Evolutionary conservation across 1,139 yeast species (phyloP).

Genomic region (Protomyces macrosporus): DNA sequence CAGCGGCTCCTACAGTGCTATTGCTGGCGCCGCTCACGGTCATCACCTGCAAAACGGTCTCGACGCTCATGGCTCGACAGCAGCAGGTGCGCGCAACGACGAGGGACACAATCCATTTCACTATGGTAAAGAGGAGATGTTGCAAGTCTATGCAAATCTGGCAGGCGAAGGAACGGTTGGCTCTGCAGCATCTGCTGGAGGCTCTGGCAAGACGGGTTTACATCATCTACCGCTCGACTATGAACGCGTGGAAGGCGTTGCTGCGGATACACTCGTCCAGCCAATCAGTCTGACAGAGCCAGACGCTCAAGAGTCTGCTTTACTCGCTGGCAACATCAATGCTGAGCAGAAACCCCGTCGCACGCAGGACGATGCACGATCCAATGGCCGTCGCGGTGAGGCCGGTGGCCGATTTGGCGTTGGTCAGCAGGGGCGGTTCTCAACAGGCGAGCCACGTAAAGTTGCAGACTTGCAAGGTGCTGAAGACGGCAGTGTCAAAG

Average conservation of each 20-base stretch:
- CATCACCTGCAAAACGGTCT: slow-evolving; percentile 7
- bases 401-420: background rate
- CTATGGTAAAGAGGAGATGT: slow-evolving; percentile 24
- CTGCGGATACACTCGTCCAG: slow-evolving; percentile 8
- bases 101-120: slow-evolving; percentile 13
- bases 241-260: slow-evolving; percentile 9
- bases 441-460: background rate
- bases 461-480: background rate
- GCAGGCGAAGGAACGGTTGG: background rate
- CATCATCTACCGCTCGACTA: slow-evolving; percentile 20
- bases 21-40: slow-evolving; percentile 7
- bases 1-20: slow-evolving; percentile 23
- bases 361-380: slow-evolving; percentile 4
- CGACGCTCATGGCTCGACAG: background rate
- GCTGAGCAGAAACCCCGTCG: slow-evolving; percentile 22
- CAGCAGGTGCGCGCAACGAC: background rate
- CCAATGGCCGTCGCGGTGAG: slow-evolving; percentile 13
- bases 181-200: too few species aligned
- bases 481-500: background rate
- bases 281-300: slow-evolving; percentile 12
- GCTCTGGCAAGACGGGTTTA: background rate
- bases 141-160: slow-evolving; percentile 17
- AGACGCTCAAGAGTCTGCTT: slow-evolving; percentile 6
- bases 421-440: too few species aligned
- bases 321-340: slow-evolving; percentile 20